Base-by-base conservation (phyloP, 1,139 yeast species). In the Yamadazyma aaseri region DNA sequence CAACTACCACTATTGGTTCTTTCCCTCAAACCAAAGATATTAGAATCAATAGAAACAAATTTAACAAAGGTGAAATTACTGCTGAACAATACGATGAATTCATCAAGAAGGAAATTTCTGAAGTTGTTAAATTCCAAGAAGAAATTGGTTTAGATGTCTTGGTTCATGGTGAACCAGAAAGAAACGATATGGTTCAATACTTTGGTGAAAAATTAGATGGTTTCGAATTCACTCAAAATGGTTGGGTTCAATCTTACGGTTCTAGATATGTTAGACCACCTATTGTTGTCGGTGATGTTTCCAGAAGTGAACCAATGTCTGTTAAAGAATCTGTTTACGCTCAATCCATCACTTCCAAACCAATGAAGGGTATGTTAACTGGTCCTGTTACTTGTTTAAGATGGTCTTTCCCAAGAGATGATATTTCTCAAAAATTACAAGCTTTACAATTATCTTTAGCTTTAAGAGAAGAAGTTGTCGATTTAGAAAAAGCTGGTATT, bases 371-470 rank as follows among this genome's bases (percentile, higher is more conserved):
- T 86, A 92, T 92, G 98, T 85, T 92, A 69, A 90, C 98, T 65
- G 98, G 98, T 74, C 98, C 98, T 66, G 95, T 92, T 57, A 92
- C 98, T 60, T 87, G 95, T 73, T 83, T 92, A 68, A 87, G 98
- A 83, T 92, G 98, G 98, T 92, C 98, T 58, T 92, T 92, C 97
- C 98, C 98, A 76, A 87, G 98, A 83, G 94, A 90, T 65, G 98
- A 92, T 60, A 85, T 92, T 54, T 78, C 96, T 50, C 94, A 86
- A 74, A 81, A 86, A 77, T 77, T 81, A 51, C 98, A 92, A 79
- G 90, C 97, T 56, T 79, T 86, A 67, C 98, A 92, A 80, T 85
- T 92, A 66, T 95, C 96, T 64, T 78, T 92, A 60, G 97, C 97
- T 56, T 80, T 92, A 63, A 87, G 98, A 77, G 98, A 92, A 60